Conservation (phyloP, 2,329 filamentous ascomycete species). For the Calonectria henricotiae region DNA sequence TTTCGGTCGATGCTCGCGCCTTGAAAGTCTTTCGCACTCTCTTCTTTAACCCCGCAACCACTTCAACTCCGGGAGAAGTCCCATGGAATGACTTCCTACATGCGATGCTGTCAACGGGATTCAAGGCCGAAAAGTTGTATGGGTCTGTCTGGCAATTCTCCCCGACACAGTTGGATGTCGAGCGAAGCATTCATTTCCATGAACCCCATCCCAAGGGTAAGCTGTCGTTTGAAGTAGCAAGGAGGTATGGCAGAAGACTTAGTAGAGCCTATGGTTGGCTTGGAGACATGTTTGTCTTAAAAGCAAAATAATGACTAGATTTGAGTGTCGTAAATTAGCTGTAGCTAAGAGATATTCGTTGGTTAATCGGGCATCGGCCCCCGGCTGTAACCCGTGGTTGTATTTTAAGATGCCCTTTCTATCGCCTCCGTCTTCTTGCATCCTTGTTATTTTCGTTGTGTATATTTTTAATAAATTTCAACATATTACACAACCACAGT, state of each 20-base stretch:
- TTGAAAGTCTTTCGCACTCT: conserved; percentile 60
- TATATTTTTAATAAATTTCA: too few species aligned
- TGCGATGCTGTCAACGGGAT: conserved; percentile 68
- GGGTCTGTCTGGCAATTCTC: conserved; percentile 75
- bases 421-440: too few species aligned
- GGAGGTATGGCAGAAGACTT: conserved; percentile 67
- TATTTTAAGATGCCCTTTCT: too few species aligned
- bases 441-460: too few species aligned
- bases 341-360: too few species aligned
- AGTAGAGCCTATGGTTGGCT: conserved; percentile 68
- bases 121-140: conserved; percentile 71
- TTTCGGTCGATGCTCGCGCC: conserved; percentile 54
- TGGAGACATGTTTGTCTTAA: conserved; percentile 61
- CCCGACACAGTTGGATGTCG: conserved; percentile 60
- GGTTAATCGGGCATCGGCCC: too few species aligned
- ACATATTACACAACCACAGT: too few species aligned
- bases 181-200: conserved; percentile 72
- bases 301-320: conserved; percentile 2
- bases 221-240: conserved; percentile 64
- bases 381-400: too few species aligned
- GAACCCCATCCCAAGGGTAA: conserved; percentile 73
- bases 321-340: too few species aligned
- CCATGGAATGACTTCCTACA: conserved; percentile 70
- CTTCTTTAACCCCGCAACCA: conserved; percentile 60
- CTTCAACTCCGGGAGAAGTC: conserved; percentile 65